These are phyloP conservation scores for Amanita fuliginea DNA, from an alignment of 768 basidiomycete species.

Conservation along the genomic window DNA sequence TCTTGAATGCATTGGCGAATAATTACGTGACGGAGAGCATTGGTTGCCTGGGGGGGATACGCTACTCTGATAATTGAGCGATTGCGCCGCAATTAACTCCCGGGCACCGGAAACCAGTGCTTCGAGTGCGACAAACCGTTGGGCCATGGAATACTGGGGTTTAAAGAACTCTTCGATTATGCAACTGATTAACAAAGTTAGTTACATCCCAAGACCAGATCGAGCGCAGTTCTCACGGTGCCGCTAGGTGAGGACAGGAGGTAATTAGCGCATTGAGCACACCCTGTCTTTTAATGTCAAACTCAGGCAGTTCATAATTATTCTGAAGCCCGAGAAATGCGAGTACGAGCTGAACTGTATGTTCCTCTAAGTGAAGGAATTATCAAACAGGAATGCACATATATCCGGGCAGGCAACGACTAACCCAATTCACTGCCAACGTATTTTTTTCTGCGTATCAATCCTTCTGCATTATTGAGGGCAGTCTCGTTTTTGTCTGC, in stretches of 20 bases:
- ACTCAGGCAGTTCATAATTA: constrained; percentile 75
- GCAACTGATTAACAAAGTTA: constrained; percentile 31
- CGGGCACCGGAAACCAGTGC: constrained; percentile 79
- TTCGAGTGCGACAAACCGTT: constrained; percentile 78
- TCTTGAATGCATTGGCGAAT: not conserved
- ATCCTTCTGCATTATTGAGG: constrained; percentile 64
- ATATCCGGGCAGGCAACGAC: constrained; percentile 13
- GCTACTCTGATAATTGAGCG: constrained; percentile 41
- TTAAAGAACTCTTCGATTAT: constrained; percentile 91
- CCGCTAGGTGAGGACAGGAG: constrained; percentile 66
- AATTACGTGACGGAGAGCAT: constrained; percentile 54
- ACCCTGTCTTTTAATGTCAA: constrained; percentile 65
- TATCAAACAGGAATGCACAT: not conserved
- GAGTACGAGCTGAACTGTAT: constrained; percentile 72
- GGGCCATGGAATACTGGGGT: constrained; percentile 81
- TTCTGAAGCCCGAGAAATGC: constrained; percentile 67
- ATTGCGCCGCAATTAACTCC: constrained; percentile 42
- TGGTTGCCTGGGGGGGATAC: constrained; percentile 38
- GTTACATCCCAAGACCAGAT: not conserved
- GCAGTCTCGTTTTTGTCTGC: constrained; percentile 77
- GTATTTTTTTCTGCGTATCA: constrained; percentile 73
- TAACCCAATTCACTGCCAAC: constrained; percentile 87
- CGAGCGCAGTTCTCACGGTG: constrained; percentile 55
- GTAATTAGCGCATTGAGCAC: constrained; percentile 71
- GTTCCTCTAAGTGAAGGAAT: constrained; percentile 54